Evolutionary conservation across 176 grass and related monocot species (phyloP).

Genomic region (Oropetium thomaeum): DNA sequence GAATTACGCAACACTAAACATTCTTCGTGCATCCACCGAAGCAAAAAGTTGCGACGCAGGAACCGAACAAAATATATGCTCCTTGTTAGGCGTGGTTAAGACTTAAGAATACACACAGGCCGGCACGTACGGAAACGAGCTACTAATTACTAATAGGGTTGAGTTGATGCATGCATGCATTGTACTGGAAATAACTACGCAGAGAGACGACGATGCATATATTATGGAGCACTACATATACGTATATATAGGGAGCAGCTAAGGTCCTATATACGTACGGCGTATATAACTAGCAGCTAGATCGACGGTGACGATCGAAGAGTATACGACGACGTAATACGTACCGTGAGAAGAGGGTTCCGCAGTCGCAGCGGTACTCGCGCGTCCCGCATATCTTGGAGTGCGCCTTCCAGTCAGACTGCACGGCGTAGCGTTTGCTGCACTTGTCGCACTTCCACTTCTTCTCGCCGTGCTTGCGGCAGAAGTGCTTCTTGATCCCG

Average conservation of each 20-base stretch:
- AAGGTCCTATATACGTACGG: neutral
- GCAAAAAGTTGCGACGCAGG: neutral
- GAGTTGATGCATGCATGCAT: neutral
- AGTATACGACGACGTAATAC: too few relatives aligned
- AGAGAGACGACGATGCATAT: too few relatives aligned
- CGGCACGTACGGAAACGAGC: neutral
- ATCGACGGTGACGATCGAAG: neutral
- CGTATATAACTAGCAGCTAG: neutral
- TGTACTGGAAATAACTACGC: neutral
- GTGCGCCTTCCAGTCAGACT: conserved; percentile 98
- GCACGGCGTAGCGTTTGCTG: conserved; percentile 94
- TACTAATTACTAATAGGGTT: neutral
- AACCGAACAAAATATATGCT: neutral
- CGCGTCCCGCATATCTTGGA: conserved; percentile 97
- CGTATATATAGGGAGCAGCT: too few relatives aligned
- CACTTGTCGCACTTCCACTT: conserved; percentile 99
- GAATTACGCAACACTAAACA: conserved; percentile 26
- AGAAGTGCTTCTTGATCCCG: conserved; percentile 99
- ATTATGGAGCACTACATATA: neutral
- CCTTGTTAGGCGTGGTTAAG: too few relatives aligned
- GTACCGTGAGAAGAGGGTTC: conserved; percentile 95
- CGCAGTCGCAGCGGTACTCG: conserved; percentile 98
- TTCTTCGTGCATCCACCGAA: conserved; percentile 9
- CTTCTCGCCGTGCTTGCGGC: conserved; percentile 99
- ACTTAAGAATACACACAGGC: too few relatives aligned